These are phyloP conservation scores for Bipolaris victoriae DNA, from an alignment of 2,329 filamentous ascomycete genomes.

Conservation along the genomic window DNA sequence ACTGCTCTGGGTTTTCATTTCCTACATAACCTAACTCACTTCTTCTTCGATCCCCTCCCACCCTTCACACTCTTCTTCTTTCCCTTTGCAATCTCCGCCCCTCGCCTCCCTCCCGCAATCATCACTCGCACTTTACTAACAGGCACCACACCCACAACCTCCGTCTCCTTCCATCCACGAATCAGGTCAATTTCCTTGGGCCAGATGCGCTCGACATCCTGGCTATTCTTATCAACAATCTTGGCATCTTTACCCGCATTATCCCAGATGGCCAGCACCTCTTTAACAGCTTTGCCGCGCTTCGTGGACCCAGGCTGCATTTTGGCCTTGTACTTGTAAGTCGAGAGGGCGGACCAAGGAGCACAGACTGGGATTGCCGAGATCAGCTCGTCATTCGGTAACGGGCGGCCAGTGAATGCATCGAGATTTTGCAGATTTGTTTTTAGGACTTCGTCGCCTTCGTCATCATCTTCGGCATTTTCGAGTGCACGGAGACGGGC, in stretches of 20 bases:
- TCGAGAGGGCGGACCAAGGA: conserved; percentile 67
- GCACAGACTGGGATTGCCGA: conserved; percentile 67
- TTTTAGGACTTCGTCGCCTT: conserved; percentile 63
- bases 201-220: conserved; percentile 76
- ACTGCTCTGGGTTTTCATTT: not conserved
- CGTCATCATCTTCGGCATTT: conserved; percentile 56
- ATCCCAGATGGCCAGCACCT: conserved; percentile 84
- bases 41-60: conserved; percentile 43
- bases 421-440: conserved; percentile 60
- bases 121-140: conserved; percentile 82
- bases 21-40: conserved; percentile 7
- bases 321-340: conserved; percentile 93
- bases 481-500: conserved; percentile 57
- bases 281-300: conserved; percentile 92
- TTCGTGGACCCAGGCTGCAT: conserved; percentile 87
- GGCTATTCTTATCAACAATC: conserved; percentile 53
- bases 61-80: conserved; percentile 40
- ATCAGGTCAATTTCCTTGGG: conserved; percentile 85
- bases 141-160: conserved; percentile 80
- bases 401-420: conserved; percentile 75
- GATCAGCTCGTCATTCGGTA: conserved; percentile 82
- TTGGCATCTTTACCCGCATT: conserved; percentile 62
- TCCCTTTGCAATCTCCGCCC: conserved; percentile 36
- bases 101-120: conserved; percentile 58
- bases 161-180: conserved; percentile 78